Evolutionary conservation across 2,329 filamentous ascomycete species (phyloP).

Genomic region (Domatiomyces globalis): DNA sequence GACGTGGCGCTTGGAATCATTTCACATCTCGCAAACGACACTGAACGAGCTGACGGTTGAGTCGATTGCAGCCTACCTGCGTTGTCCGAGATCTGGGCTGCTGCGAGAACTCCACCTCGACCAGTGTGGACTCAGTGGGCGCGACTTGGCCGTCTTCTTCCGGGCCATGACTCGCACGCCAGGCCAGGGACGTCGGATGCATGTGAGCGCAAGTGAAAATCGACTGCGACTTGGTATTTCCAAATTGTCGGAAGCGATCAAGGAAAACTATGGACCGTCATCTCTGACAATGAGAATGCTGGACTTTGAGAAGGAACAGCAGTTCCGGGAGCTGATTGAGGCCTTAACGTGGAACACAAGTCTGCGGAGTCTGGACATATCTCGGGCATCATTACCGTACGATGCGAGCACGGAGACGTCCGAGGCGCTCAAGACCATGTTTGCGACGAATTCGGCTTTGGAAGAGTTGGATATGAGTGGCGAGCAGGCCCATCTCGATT

Average conservation of each 20-base stretch:
- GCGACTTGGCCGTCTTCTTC: conserved; percentile 51
- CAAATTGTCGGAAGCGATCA: conserved; percentile 30
- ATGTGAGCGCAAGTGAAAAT: conserved; percentile 54
- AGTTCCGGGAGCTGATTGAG: conserved; percentile 49
- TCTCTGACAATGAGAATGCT: conserved; percentile 54
- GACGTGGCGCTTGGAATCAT: conserved; percentile 52
- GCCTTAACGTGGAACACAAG: conserved; percentile 50
- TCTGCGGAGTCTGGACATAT: conserved; percentile 52
- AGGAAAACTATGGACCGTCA: conserved; percentile 43
- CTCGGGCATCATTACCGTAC: conserved; percentile 54
- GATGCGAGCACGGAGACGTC: conserved; percentile 56
- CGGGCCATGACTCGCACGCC: conserved; percentile 44
- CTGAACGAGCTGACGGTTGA: conserved; percentile 51
- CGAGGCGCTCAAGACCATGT: conserved; percentile 47
- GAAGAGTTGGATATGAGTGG: conserved; percentile 56
- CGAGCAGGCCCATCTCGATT: conserved; percentile 57
- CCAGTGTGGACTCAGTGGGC: conserved; percentile 51
- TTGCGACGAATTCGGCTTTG: conserved; percentile 52
- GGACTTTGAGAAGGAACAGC: conserved; percentile 51
- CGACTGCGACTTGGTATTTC: conserved; percentile 31
- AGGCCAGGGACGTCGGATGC: conserved; percentile 41
- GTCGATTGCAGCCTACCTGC: conserved; percentile 50
- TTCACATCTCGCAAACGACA: conserved; percentile 49
- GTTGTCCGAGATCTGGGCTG: conserved; percentile 44
- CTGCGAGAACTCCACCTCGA: conserved; percentile 51